Evolutionary conservation across 1,139 yeast genomes (phyloP).

Genomic region (Hemisphaericaspora lyxosophila): DNA sequence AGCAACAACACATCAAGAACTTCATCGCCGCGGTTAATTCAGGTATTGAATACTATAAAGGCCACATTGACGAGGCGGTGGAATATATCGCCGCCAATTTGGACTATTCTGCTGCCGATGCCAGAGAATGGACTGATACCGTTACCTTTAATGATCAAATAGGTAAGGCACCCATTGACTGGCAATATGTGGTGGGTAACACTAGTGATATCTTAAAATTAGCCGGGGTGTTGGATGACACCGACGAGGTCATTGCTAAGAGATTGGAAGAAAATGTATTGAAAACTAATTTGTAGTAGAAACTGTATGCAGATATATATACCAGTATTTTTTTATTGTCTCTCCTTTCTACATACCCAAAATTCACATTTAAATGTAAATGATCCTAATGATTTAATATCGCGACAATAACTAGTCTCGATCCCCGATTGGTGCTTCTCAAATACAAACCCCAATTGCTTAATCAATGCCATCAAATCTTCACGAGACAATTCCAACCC

Average conservation of each 20-base stretch:
- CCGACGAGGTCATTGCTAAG: slow-evolving; percentile 27
- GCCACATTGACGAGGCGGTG: slow-evolving; percentile 63
- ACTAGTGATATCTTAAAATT: slow-evolving; percentile 58
- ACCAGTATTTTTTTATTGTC: not conserved
- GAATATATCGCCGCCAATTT: slow-evolving; percentile 62
- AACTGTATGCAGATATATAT: not conserved
- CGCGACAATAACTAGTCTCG: slow-evolving; percentile 57
- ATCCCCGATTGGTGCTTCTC: slow-evolving; percentile 44
- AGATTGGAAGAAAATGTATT: slow-evolving; percentile 33
- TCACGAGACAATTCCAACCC: slow-evolving; percentile 69
- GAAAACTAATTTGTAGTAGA: slow-evolving; percentile 10
- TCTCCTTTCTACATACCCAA: slow-evolving; percentile 59
- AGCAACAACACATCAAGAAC: slow-evolving; percentile 29
- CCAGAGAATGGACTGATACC: slow-evolving; percentile 74
- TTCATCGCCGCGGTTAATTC: slow-evolving; percentile 57
- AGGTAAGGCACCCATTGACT: slow-evolving; percentile 44
- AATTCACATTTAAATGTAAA: slow-evolving; percentile 66
- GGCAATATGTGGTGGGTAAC: slow-evolving; percentile 51
- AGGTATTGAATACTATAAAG: slow-evolving; percentile 67
- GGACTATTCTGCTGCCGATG: slow-evolving; percentile 78
- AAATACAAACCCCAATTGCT: slow-evolving; percentile 55
- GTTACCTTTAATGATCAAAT: slow-evolving; percentile 60
- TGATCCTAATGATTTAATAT: slow-evolving; percentile 52
- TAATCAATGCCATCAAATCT: slow-evolving; percentile 52
- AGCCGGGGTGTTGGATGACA: slow-evolving; percentile 57